These are phyloP conservation scores for Serendipita vermifera DNA, from an alignment of 768 basidiomycete genomes.

Conservation along the genomic window DNA sequence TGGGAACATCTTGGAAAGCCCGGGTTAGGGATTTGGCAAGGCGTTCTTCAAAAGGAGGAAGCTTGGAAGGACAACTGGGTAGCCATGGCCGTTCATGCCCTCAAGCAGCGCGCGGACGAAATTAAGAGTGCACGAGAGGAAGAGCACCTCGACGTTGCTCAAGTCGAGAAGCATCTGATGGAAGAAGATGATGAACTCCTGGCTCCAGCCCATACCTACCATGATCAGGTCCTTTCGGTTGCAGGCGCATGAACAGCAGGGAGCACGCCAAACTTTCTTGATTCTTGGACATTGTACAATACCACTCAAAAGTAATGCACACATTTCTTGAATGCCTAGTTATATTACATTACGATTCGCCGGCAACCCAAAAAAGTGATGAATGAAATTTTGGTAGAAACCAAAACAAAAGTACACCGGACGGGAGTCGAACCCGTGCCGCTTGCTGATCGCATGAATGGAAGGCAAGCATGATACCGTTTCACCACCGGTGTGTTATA, in stretches of 20 bases:
- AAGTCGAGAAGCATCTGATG: background rate
- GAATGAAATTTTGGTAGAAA: no score
- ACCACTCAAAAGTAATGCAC: background rate
- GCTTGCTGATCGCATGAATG: slow-evolving; percentile 11
- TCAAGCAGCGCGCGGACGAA: background rate
- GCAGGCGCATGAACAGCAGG: background rate
- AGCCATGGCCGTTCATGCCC: background rate
- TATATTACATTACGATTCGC: no score
- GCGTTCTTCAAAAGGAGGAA: background rate
- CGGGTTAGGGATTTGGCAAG: background rate
- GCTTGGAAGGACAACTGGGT: background rate
- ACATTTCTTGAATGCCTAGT: no score
- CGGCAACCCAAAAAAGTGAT: background rate
- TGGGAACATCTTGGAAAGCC: background rate
- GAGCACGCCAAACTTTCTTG: background rate
- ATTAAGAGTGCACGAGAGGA: background rate
- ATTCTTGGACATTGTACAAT: background rate
- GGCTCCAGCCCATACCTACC: background rate
- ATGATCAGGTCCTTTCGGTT: background rate
- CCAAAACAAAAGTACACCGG: slow-evolving; percentile 11
- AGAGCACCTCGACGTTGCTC: background rate
- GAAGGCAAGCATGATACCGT: slow-evolving; percentile 16
- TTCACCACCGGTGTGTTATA: slow-evolving; percentile 12
- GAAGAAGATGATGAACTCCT: background rate
- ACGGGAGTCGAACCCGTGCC: slow-evolving; percentile 15